Conservation (phyloP, 2,329 filamentous ascomycete species). For the Fusarium ramigenum region DNA sequence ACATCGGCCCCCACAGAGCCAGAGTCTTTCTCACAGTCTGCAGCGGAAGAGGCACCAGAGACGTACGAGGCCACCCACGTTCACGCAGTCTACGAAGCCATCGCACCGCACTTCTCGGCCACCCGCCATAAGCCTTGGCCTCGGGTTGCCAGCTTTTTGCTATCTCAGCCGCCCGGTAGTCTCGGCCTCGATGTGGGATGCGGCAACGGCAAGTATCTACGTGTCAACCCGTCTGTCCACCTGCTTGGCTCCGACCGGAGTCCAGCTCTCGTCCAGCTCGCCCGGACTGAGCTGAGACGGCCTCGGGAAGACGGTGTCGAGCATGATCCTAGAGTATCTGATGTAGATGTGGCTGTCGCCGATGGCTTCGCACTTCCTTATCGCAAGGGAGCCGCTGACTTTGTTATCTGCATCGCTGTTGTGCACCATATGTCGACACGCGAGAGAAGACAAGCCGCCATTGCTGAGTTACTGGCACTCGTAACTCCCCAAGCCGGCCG, state of each 20-base stretch:
- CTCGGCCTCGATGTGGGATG: conserved; percentile 93
- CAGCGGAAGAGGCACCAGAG: conserved; percentile 52
- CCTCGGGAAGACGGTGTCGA: conserved; percentile 24
- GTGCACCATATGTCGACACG: conserved; percentile 90
- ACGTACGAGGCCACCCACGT: conserved; percentile 88
- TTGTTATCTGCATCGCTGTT: conserved; percentile 93
- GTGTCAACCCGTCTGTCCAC: conserved; percentile 79
- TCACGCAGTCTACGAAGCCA: conserved; percentile 89
- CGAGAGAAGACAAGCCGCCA: conserved; percentile 75
- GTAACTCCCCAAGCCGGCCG: conserved; percentile 69
- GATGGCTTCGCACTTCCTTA: conserved; percentile 89
- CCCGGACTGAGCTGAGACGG: conserved; percentile 46
- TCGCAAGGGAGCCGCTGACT: conserved; percentile 69
- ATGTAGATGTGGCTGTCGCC: conserved; percentile 78
- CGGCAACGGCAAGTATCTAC: conserved; percentile 95
- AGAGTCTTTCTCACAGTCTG: conserved; percentile 27
- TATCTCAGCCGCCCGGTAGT: conserved; percentile 70
- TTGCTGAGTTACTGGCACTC: conserved; percentile 75
- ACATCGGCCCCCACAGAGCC: background rate
- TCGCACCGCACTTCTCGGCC: conserved; percentile 84
- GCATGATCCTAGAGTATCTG: conserved; percentile 40
- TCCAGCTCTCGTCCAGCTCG: conserved; percentile 62
- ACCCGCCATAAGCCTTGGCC: conserved; percentile 91
- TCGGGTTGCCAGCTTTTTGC: conserved; percentile 82
- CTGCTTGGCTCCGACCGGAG: conserved; percentile 88